Percentiles rank a stretch among this genome's conserved stretches.
phyloP scores from a whole-genome alignment of 2,329 filamentous ascomycete genomes.

The Aspergillus pseudoglaucus region DNA sequence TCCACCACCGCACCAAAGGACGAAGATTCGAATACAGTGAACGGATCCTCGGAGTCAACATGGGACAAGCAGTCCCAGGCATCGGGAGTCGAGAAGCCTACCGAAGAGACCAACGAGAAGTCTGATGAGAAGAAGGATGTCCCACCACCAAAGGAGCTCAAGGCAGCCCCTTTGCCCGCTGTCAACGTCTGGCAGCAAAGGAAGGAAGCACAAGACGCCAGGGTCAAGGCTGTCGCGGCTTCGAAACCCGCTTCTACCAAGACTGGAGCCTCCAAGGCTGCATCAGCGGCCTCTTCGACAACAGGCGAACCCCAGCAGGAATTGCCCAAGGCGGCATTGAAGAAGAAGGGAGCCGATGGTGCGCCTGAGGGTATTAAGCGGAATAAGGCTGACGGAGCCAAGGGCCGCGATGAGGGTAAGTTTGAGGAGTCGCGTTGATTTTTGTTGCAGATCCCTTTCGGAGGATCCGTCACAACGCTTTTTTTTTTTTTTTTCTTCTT shows the following conservation, averaged over 20 bases:
- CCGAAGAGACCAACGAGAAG: slow-evolving; percentile 46
- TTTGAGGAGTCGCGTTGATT: neutral
- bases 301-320: slow-evolving; percentile 35
- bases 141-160: slow-evolving; percentile 56
- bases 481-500: too few species aligned
- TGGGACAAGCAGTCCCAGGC: slow-evolving; percentile 62
- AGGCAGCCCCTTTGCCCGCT: slow-evolving; percentile 72
- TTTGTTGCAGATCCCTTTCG: neutral
- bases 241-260: slow-evolving; percentile 21
- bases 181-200: slow-evolving; percentile 88
- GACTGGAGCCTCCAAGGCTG: slow-evolving; percentile 18
- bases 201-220: slow-evolving; percentile 57
- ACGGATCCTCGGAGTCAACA: slow-evolving; percentile 58
- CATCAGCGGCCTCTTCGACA: slow-evolving; percentile 20
- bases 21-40: slow-evolving; percentile 57
- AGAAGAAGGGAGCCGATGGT: slow-evolving; percentile 35
- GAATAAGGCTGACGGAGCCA: slow-evolving; percentile 35
- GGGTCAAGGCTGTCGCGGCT: slow-evolving; percentile 35
- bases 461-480: too few species aligned
- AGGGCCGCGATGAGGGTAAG: slow-evolving; percentile 34
- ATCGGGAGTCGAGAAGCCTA: slow-evolving; percentile 54
- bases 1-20: slow-evolving; percentile 51
- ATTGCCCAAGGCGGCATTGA: slow-evolving; percentile 29
- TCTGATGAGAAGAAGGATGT: slow-evolving; percentile 54
- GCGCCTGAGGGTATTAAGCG: slow-evolving; percentile 24